Base-by-base conservation (phyloP, 1,139 yeast genomes). In the Arxiozyma heterogenica region DNA sequence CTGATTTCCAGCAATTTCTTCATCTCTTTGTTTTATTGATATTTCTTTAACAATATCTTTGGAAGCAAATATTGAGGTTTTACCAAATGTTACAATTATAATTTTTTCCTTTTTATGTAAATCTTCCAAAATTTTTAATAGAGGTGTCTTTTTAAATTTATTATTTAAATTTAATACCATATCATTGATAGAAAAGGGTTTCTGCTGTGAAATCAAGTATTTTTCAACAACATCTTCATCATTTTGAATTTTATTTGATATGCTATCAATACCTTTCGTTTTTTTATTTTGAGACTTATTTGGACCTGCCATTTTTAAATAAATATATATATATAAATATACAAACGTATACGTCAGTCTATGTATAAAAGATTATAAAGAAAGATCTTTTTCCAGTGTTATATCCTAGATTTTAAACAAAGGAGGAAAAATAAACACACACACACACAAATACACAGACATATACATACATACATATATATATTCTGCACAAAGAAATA, bases 131-230 rank as follows among this genome's bases (percentile, higher is more conserved):
- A 70, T 60, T 49, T 62, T 64, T 1, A 61, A 50, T 54, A 73
- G 68, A 23, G 60, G 61, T 4, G 66, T 52, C 54, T 71, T 73
- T 23, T 63, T 61, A 2, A 73, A 55, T 51, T 61, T 61, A 53
- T 68, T 71, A 52, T 73, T 75, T 51, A 74, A 54, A 51, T 74
- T 74, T 43, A 68, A 62, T 11, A 71, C 62, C 15, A 74, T 63
- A 61, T 74, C 78, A 42, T 68, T 66, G 4, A 71, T 61, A 0
- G 73, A 73, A 57, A 71, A 72, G 11, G 77, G 78, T 53, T 73
- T 66, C 60, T 73, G 75, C 60, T 71, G 76, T 8, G 66, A 62
- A 44, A 60, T 64, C 62, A 75, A 61, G 56, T 74, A 74, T 8
- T 60, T 54, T 49, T 61, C 61, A 22, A 64, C 62, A 21, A 56